Percentiles rank a stretch among this genome's conserved stretches.
phyloP scores from a whole-genome alignment of 148 eudicot species.

The Vaccinium macrocarpon region DNA sequence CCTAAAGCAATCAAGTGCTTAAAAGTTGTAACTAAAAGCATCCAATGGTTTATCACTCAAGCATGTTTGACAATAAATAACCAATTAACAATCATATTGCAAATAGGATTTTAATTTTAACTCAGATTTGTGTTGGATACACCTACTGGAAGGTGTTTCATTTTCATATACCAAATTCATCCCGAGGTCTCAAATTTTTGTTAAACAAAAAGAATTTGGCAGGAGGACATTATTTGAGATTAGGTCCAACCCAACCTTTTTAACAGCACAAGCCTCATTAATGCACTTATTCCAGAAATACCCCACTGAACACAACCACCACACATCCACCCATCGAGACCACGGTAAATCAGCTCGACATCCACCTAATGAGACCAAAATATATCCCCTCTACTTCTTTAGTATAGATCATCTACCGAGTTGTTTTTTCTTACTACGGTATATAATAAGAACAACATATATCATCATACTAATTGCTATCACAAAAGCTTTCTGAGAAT shows the following conservation, averaged over 20 bases:
- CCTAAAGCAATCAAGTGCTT: background rate
- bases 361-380: background rate
- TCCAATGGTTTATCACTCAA: background rate
- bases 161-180: background rate
- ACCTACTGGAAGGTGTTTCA: background rate
- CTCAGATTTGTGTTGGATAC: background rate
- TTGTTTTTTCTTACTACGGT: background rate
- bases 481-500: background rate
- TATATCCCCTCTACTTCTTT: background rate
- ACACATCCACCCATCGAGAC: no score
- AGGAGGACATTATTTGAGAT: background rate
- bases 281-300: background rate
- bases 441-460: background rate
- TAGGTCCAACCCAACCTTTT: constrained; percentile 4
- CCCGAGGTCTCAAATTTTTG: background rate
- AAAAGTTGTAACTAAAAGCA: background rate
- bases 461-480: background rate
- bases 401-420: no score
- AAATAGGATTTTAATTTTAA: background rate
- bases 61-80: background rate
- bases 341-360: no score
- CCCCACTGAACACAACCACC: background rate
- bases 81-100: background rate
- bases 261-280: background rate
- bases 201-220: background rate